Evolutionary conservation across 1,284 basidiomycete genomes (phyloP), one percentile per base, ranked within the genome.

Genomic region (Pterula multifida): DNA sequence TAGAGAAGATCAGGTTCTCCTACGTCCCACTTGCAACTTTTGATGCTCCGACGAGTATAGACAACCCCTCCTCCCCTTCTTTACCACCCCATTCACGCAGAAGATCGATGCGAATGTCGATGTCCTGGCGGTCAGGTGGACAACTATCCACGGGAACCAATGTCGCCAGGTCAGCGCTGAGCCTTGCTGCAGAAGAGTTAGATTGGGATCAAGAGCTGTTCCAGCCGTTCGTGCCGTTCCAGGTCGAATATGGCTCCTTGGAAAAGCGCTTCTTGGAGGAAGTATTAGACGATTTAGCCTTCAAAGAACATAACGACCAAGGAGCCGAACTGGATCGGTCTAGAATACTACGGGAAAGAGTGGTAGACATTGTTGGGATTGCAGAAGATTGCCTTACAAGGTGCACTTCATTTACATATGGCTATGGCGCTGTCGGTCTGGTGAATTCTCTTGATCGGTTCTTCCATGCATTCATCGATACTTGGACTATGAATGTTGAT

Each of bases 141-240:
- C 63, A 68, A 35, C 62, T 70, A 6, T 61, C 64, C 9, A 66
- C 70, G 2, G 61, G 62, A 24, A 50, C 56, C 26, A 49, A 54
- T 22, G 54, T 59, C 4, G 53, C 60, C 13, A 61, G 66, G 44
- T 6, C n/a, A 9, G 19, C 13, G 9, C 39, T 11, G 6, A 17
- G 19, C 19, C 4, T 42, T 42, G 21, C 21, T 22, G 53, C 58
- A n/a, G 71, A 75, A 45, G 69, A 69, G 9, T 66, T 78, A 55
- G 81, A 81, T 47, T 96, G 93, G 93, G 90, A 95, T 59, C 82
- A 85, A 50, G 81, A 85, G 36, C 71, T 96, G 6, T 94, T 92
- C 63, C 90, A 93, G 61, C 90, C 93, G 0, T 96, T 95, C 69
- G 70, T 93, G 17, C 88, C 93, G 60, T 85, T 85, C 54, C 93